A percentile compares a stretch with the other conserved stretches of the same genome.
Evolutionary conservation across 257 asterid genomes (phyloP).

Genomic region (Prunella vulgaris): DNA sequence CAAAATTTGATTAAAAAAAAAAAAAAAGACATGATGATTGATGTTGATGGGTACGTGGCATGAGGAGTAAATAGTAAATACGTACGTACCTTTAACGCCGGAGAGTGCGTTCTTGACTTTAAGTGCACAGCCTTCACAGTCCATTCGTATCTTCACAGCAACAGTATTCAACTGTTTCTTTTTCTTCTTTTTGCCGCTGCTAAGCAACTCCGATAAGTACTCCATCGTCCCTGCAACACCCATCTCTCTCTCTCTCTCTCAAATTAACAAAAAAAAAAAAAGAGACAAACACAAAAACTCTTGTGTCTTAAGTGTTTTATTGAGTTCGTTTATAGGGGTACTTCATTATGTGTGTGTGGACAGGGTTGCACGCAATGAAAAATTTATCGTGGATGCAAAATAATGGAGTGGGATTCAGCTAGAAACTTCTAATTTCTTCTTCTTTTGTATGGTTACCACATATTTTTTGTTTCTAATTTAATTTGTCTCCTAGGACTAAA

Average conservation of each 20-base stretch:
- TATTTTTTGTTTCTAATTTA: not conserved
- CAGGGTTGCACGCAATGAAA: slow-evolving; percentile 5
- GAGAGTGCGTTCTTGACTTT: slow-evolving; percentile 70
- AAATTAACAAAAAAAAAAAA: too few relatives aligned
- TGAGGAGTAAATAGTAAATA: not conserved
- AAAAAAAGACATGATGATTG: too few relatives aligned
- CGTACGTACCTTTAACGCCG: slow-evolving; percentile 56
- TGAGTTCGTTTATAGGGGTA: not conserved
- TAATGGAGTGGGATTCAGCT: slow-evolving; percentile 23
- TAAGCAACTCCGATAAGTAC: slow-evolving; percentile 59
- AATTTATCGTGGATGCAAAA: not conserved
- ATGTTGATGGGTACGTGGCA: too few relatives aligned
- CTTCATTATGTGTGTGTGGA: not conserved
- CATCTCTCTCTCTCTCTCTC: slow-evolving; percentile 26
- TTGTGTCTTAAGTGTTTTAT: not conserved
- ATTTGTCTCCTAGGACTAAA: not conserved
- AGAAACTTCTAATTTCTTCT: slow-evolving; percentile 9
- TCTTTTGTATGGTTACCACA: not conserved
- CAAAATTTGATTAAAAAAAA: too few relatives aligned
- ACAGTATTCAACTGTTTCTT: slow-evolving; percentile 59
- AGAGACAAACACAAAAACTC: not conserved
- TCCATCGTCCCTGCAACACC: slow-evolving; percentile 82
- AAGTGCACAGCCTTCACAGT: slow-evolving; percentile 84
- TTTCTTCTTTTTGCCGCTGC: slow-evolving; percentile 56
- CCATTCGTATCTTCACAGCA: slow-evolving; percentile 74